Conservation (phyloP, 257 asterid species). For the Lavandula angustifolia region DNA sequence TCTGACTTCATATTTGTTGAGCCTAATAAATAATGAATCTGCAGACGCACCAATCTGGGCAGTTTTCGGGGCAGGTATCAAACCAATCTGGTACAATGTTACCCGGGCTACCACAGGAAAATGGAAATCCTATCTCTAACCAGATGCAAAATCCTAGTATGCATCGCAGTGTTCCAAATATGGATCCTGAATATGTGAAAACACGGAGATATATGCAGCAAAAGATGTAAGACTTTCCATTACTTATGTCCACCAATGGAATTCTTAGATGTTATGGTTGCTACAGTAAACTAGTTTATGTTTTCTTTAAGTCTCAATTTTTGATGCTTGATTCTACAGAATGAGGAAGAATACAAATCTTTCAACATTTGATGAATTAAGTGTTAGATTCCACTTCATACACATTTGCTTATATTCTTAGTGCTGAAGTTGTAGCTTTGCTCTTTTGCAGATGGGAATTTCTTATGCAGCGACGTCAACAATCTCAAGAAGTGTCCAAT, state of each 20-base stretch:
- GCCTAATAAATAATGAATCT: conserved; percentile 52
- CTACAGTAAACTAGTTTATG: conserved; percentile 8
- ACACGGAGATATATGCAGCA: conserved; percentile 58
- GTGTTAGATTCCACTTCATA: conserved; percentile 19
- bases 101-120: conserved; percentile 61
- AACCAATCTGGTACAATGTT: conserved; percentile 59
- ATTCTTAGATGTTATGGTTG: conserved; percentile 13
- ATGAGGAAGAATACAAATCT: neutral
- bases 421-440: conserved; percentile 27
- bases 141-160: conserved; percentile 75
- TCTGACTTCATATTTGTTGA: conserved; percentile 30
- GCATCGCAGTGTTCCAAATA: conserved; percentile 46
- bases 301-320: neutral
- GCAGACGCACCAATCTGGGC: conserved; percentile 63
- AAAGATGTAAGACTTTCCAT: conserved; percentile 55
- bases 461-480: conserved; percentile 66
- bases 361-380: conserved; percentile 11
- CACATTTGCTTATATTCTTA: neutral
- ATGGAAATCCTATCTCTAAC: conserved; percentile 56
- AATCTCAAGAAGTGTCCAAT: conserved; percentile 54
- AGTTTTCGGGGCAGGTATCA: conserved; percentile 67
- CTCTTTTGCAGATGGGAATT: conserved; percentile 56
- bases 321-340: neutral
- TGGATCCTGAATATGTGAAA: conserved; percentile 50
- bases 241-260: conserved; percentile 17